These are phyloP conservation scores for Chaetomium sp. DNA, from an alignment of 2,329 filamentous ascomycete genomes.

Conservation along the genomic window DNA sequence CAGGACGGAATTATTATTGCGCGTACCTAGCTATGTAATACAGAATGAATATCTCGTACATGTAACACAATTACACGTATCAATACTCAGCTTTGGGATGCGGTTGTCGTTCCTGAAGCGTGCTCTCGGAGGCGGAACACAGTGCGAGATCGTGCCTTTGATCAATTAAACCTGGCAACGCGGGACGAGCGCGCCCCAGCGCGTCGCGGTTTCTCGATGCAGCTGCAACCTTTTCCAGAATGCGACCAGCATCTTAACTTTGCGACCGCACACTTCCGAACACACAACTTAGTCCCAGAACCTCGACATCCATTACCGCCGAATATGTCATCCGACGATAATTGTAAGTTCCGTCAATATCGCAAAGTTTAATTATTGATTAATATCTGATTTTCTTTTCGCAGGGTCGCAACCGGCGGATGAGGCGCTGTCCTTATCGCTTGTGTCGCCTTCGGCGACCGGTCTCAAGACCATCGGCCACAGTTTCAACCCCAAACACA, in stretches of 20 bases:
- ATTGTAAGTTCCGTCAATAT: constrained; percentile 12
- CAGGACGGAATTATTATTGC: too few relatives aligned
- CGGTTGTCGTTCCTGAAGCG: too few relatives aligned
- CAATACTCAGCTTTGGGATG: too few relatives aligned
- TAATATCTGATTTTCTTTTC: constrained; percentile 1
- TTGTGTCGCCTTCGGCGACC: constrained; percentile 44
- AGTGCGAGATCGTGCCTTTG: not conserved
- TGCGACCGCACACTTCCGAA: too few relatives aligned
- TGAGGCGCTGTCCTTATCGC: constrained; percentile 55
- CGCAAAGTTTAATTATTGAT: not conserved
- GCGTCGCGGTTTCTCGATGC: constrained; percentile 10
- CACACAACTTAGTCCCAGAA: not conserved
- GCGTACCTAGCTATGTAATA: too few relatives aligned
- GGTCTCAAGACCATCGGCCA: constrained; percentile 49
- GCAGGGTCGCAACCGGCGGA: constrained; percentile 55
- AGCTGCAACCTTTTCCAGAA: not conserved
- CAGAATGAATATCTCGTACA: too few relatives aligned
- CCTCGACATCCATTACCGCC: not conserved
- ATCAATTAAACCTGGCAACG: constrained; percentile 15
- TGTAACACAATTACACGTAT: too few relatives aligned
- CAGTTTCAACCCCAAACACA: constrained; percentile 78
- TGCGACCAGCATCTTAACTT: not conserved
- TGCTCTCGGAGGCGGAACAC: not conserved
- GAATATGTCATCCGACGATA: constrained; percentile 19
- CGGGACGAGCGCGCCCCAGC: constrained; percentile 1